Evolutionary conservation across 2,329 filamentous ascomycete genomes (phyloP), one percentile per base, ranked within the genome.

Genomic region (Didymella segeticola): DNA sequence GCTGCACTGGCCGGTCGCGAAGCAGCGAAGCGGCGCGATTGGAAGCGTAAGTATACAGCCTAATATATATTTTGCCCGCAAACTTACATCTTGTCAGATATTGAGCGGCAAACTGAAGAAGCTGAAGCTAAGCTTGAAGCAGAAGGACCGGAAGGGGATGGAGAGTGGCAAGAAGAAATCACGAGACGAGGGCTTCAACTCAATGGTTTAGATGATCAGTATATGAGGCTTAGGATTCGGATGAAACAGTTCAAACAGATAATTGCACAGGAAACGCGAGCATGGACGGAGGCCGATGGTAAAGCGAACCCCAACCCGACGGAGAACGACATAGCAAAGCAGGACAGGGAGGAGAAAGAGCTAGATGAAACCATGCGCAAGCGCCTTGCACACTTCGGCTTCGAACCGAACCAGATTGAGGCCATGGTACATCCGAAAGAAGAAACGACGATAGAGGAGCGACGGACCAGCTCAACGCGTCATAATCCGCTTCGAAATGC

Each of bases 1-100:
- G 82, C 81, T 43, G 84, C 82, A 22, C 74, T 83, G 58, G 82
- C 82, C 37, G 83, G 83, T 14, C 80, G 85, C 65, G 82, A 86
- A 64, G 79, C 82, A 62, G 78, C 80, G 22, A 83, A 84, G 73
- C 75, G 79, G 46, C 80, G 81, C 55, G 82, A 86, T 61, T 80
- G 81, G 43, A 85, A 82, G 72, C n/a, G n/a, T n/a, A n/a, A n/a
- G n/a, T n/a, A n/a, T n/a, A n/a, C n/a, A n/a, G n/a, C n/a, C n/a
- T n/a, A n/a, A n/a, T n/a, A n/a, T n/a, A n/a, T n/a, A n/a, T n/a
- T n/a, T n/a, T n/a, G n/a, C n/a, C n/a, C n/a, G n/a, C n/a, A n/a
- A n/a, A n/a, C n/a, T n/a, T n/a, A n/a, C n/a, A n/a, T n/a, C n/a
- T n/a, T n/a, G n/a, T n/a, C n/a, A n/a, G n/a, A n/a, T n/a, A n/a